Evolutionary conservation across 768 basidiomycete species (phyloP).

Genomic region (Termitomyces sp.): DNA sequence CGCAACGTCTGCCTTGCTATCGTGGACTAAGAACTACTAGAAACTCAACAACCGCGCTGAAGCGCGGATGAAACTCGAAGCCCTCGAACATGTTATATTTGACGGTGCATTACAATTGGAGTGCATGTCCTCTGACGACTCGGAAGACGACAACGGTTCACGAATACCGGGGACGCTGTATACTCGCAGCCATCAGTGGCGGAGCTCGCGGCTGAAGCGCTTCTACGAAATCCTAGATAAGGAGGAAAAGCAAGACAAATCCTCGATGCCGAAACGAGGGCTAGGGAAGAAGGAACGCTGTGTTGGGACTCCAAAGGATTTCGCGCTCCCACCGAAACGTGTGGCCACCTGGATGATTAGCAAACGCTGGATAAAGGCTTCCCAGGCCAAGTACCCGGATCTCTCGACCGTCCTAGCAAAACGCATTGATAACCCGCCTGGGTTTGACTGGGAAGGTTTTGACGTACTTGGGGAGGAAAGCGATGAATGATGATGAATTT

Average conservation of each 20-base stretch:
- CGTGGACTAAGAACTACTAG: conserved; percentile 25
- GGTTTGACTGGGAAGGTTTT: conserved; percentile 46
- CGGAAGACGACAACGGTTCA: conserved; percentile 41
- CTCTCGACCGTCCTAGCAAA: conserved; percentile 35
- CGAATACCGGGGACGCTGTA: conserved; percentile 34
- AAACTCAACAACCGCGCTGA: conserved; percentile 65
- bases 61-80: conserved; percentile 44
- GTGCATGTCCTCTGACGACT: conserved; percentile 81
- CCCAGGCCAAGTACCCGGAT: conserved; percentile 40
- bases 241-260: conserved; percentile 40
- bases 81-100: conserved; percentile 58
- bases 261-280: conserved; percentile 49
- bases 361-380: conserved; percentile 47
- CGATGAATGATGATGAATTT: conserved; percentile 23
- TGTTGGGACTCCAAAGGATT: conserved; percentile 49
- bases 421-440: conserved; percentile 38
- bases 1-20: not conserved
- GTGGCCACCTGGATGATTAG: conserved; percentile 75
- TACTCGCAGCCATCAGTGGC: conserved; percentile 59
- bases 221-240: conserved; percentile 61
- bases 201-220: conserved; percentile 55
- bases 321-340: conserved; percentile 56
- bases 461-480: conserved; percentile 52
- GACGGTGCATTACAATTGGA: conserved; percentile 67
- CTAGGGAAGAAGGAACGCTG: conserved; percentile 49